Base-by-base conservation (phyloP, 179 eudicot genomes). In the Camellia oleifera region DNA sequence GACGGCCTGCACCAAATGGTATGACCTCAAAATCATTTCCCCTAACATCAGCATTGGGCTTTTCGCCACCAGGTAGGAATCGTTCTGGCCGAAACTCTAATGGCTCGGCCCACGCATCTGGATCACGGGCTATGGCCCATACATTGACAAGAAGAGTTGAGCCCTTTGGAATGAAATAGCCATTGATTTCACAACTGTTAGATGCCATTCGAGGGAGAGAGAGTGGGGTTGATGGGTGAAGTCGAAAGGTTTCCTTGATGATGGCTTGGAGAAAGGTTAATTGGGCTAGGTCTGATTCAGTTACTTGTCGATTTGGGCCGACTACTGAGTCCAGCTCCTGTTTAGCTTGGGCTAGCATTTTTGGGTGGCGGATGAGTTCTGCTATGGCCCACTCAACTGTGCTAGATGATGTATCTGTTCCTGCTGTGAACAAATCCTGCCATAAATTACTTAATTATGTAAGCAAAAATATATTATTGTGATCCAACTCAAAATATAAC, bases 71-170 rank as follows among this genome's bases (percentile, higher is more conserved):
- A 6, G 88, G 83, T 4, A 93, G 62, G 75, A 95, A 95, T 32
- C 98, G 73, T 0, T 90, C 90, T 8, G 98, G 98, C n/a, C 61
- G 69, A 50, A 95, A 95, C 77, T 87, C 89, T 1, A 95, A 71
- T 4, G 98, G 98, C 13, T 86, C 82, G n/a, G 82, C 72, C 98
- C 97, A 95, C 1, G 78, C 81, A 1, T 87, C 78, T 4, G 97
- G 95, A 79, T 95, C 98, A 2, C 98, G 95, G 3, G 98, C 92
- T 14, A 95, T 93, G 83, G 98, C 98, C 98, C 98, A 95, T 0
- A 95, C 97, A 40, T 95, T 93, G 17, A 92, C 92, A 4, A 95
- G 86, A 12, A 95, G 92, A 4, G 97, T 95, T 18, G 97, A 79
- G 78, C 87, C 85, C 72, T 93, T 88, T 0, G 98, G 98, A 44